Conservation (phyloP, 192 early-diverging fungal genomes). For the Backusella macrospora region DNA sequence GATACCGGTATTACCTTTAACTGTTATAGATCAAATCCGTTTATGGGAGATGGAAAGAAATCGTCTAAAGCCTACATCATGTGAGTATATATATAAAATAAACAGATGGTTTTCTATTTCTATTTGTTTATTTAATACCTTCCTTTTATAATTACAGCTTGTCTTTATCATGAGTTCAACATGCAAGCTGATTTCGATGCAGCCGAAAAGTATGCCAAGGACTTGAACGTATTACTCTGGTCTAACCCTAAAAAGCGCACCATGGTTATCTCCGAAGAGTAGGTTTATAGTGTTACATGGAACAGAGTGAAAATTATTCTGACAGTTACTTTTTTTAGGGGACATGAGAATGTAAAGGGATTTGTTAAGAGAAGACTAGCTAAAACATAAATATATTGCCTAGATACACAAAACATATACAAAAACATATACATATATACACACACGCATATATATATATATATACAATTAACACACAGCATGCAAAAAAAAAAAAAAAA, state of each 20-base stretch:
- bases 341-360: conserved; percentile 38
- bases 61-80: conserved; percentile 58
- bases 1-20: conserved; percentile 81
- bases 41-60: conserved; percentile 97
- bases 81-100: conserved; percentile 15
- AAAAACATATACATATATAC: background rate
- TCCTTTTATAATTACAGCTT: conserved; percentile 33
- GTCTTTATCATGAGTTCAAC: conserved; percentile 79
- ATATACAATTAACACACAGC: too few relatives aligned
- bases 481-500: too few relatives aligned
- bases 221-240: conserved; percentile 81
- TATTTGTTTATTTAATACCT: background rate
- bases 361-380: conserved; percentile 35
- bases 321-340: conserved; percentile 23
- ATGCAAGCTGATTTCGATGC: conserved; percentile 73
- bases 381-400: background rate
- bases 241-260: conserved; percentile 66
- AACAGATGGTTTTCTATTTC: background rate
- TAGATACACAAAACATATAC: background rate
- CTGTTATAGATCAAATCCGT: conserved; percentile 93
- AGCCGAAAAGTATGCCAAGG: conserved; percentile 74
- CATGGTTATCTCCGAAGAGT: conserved; percentile 71
- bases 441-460: background rate
- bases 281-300: conserved; percentile 24
- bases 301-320: background rate